phyloP scores from a whole-genome alignment of 371 early-diverging fungal species.

The Funneliformis caledonium region DNA sequence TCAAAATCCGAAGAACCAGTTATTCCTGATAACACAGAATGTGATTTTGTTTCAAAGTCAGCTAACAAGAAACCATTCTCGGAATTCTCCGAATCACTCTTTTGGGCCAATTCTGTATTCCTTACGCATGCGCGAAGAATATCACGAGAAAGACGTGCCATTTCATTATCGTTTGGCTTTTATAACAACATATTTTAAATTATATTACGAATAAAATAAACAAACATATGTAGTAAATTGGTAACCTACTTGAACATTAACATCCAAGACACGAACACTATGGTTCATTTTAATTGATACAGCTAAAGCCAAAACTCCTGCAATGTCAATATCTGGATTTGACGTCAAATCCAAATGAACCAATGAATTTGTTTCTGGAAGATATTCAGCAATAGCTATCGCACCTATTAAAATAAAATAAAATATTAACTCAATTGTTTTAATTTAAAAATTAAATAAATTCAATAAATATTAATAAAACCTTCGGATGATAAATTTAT shows the following conservation, averaged over 20 bases:
- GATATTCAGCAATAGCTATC: constrained; percentile 77
- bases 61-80: background rate
- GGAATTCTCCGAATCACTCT: background rate
- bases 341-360: constrained; percentile 72
- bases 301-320: constrained; percentile 79
- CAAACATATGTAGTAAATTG: background rate
- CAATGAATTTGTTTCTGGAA: constrained; percentile 74
- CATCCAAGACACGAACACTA: constrained; percentile 71
- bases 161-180: constrained; percentile 67
- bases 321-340: constrained; percentile 75
- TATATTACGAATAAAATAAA: background rate
- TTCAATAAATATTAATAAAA: constrained; percentile 39
- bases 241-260: constrained; percentile 65
- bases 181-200: background rate
- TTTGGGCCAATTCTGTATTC: constrained; percentile 58
- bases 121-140: constrained; percentile 70
- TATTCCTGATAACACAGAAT: background rate
- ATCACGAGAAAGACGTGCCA: constrained; percentile 68
- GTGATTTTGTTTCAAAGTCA: constrained; percentile 7
- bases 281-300: constrained; percentile 75
- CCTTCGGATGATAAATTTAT: constrained; percentile 64
- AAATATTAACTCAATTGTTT: background rate
- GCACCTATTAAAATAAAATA: constrained; percentile 56
- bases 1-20: background rate
- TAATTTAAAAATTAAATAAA: constrained; percentile 5